phyloP scores from a whole-genome alignment of 805 yeast species.

The Saccharomyces mikatae region DNA sequence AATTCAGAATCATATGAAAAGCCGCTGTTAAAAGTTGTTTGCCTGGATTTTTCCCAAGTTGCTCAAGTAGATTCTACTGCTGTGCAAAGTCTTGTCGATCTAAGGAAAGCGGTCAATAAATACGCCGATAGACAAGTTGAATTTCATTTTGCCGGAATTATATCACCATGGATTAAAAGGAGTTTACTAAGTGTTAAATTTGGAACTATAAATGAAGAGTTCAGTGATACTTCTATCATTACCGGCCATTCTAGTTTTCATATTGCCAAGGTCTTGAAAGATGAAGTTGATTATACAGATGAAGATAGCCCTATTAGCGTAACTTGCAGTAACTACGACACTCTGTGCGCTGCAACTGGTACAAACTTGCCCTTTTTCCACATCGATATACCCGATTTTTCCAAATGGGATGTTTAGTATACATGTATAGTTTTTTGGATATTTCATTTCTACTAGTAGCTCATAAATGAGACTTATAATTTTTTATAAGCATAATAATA shows the following conservation, averaged over 20 bases:
- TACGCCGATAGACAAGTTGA: slow-evolving; percentile 84
- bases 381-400: slow-evolving; percentile 30
- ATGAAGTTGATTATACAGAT: slow-evolving; percentile 2
- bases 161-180: slow-evolving; percentile 81
- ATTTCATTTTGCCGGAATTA: slow-evolving; percentile 78
- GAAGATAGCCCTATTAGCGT: neutral
- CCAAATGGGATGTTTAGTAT: slow-evolving; percentile 23
- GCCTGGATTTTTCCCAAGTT: slow-evolving; percentile 74
- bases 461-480: too few relatives aligned
- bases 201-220: slow-evolving; percentile 46
- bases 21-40: slow-evolving; percentile 63
- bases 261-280: slow-evolving; percentile 16
- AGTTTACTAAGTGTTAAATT: slow-evolving; percentile 70
- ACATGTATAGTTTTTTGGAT: too few relatives aligned
- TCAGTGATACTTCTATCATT: slow-evolving; percentile 27
- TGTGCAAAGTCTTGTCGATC: slow-evolving; percentile 70
- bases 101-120: slow-evolving; percentile 59
- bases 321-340: slow-evolving; percentile 8
- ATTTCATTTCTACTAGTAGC: too few relatives aligned
- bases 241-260: slow-evolving; percentile 29
- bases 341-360: slow-evolving; percentile 23
- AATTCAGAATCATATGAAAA: slow-evolving; percentile 35
- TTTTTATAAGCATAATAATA: too few relatives aligned
- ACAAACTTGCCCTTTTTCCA: slow-evolving; percentile 32
- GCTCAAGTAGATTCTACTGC: slow-evolving; percentile 74